Conservation (phyloP, 257 asterid genomes). For the Paraleonurus japonicus region DNA sequence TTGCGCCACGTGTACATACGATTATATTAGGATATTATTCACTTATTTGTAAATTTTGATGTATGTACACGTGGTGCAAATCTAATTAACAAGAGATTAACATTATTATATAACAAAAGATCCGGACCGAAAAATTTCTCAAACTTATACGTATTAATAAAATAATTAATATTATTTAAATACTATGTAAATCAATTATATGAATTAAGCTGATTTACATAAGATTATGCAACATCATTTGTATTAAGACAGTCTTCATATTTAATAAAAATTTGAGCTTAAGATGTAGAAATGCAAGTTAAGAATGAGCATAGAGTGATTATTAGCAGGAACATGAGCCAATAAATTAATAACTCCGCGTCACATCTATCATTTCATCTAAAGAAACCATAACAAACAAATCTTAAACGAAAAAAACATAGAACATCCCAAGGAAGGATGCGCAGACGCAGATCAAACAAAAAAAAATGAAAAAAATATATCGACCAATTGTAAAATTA, state of each 20-base stretch:
- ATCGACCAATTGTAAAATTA: background rate
- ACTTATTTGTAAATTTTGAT: too few relatives aligned
- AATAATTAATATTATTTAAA: too few relatives aligned
- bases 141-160: too few relatives aligned
- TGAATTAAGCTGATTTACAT: too few relatives aligned
- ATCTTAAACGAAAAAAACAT: background rate
- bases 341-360: background rate
- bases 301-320: background rate
- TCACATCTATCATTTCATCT: background rate
- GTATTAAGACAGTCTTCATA: background rate
- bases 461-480: background rate
- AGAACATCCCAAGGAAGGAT: background rate
- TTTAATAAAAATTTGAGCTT: background rate
- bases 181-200: too few relatives aligned
- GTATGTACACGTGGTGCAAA: too few relatives aligned
- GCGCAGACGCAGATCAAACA: background rate
- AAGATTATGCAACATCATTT: too few relatives aligned
- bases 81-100: too few relatives aligned
- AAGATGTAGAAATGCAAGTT: background rate
- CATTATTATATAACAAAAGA: too few relatives aligned
- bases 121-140: too few relatives aligned
- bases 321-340: background rate
- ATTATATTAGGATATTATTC: too few relatives aligned
- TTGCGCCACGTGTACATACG: too few relatives aligned
- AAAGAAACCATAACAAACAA: background rate